Conservation (phyloP, 2,329 filamentous ascomycete genomes). For the Trichoderma sp. region DNA sequence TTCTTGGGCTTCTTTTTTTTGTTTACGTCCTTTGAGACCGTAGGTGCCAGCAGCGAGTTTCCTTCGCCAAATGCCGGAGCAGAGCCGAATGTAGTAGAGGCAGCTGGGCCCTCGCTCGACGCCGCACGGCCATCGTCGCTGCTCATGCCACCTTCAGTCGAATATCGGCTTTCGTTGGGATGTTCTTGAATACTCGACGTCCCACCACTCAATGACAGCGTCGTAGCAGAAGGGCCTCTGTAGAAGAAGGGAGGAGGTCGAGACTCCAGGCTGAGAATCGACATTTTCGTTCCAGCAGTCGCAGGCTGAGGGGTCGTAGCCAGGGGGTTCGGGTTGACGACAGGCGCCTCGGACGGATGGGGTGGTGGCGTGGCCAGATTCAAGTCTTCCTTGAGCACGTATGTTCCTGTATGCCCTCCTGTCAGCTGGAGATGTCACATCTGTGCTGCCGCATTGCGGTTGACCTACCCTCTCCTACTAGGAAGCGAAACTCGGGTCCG, state of each 20-base stretch:
- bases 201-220: conserved; percentile 49
- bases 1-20: conserved; percentile 96
- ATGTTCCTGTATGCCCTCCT: conserved; percentile 67
- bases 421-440: conserved; percentile 26
- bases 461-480: conserved; percentile 84
- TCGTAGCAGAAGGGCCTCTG: conserved; percentile 56
- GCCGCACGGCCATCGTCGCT: conserved; percentile 60
- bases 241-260: conserved; percentile 60
- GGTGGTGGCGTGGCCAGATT: conserved; percentile 92
- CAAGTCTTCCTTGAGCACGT: conserved; percentile 86
- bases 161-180: conserved; percentile 62
- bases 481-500: conserved; percentile 83
- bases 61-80: conserved; percentile 82
- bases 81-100: conserved; percentile 47
- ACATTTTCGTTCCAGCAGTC: conserved; percentile 81
- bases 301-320: conserved; percentile 84
- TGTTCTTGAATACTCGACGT: conserved; percentile 63
- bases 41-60: conserved; percentile 71
- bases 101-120: conserved; percentile 56
- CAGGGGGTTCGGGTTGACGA: conserved; percentile 87
- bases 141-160: conserved; percentile 61
- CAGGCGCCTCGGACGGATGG: conserved; percentile 89
- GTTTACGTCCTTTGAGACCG: conserved; percentile 69
- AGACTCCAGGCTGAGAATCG: conserved; percentile 73
- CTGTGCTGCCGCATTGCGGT: neutral